phyloP scores from a whole-genome alignment of 345 rosid genomes.

The Brassica juncea region DNA sequence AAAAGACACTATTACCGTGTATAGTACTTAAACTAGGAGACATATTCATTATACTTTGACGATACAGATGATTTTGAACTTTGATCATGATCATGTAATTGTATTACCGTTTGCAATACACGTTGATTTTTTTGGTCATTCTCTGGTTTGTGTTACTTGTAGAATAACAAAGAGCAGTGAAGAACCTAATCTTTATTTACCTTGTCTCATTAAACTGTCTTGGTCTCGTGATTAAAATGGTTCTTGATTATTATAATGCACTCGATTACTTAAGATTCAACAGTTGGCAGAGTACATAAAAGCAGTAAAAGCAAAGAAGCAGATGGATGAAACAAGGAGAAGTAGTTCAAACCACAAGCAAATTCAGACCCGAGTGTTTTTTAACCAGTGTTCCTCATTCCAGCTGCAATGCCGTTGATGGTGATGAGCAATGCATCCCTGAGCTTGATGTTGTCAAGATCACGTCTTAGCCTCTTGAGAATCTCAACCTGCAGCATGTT shows the following conservation, averaged over 20 bases:
- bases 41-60: background rate
- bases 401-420: slow-evolving; percentile 93
- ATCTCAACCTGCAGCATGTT: slow-evolving; percentile 90
- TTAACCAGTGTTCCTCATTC: slow-evolving; percentile 89
- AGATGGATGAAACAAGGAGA: background rate
- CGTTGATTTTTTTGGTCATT: slow-evolving; percentile 22
- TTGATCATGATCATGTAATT: slow-evolving; percentile 4
- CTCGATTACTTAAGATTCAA: slow-evolving; percentile 7
- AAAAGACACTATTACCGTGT: slow-evolving; percentile 14
- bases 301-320: slow-evolving; percentile 1
- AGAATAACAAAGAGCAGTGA: background rate
- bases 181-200: slow-evolving; percentile 3
- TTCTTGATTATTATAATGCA: slow-evolving; percentile 1
- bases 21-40: slow-evolving; percentile 26
- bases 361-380: background rate
- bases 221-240: background rate
- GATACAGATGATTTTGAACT: slow-evolving; percentile 22
- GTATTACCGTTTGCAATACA: background rate
- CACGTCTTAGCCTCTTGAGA: slow-evolving; percentile 80
- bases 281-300: background rate
- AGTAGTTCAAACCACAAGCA: slow-evolving; percentile 16
- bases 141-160: background rate
- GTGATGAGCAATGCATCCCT: slow-evolving; percentile 93
- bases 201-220: background rate
- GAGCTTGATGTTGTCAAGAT: slow-evolving; percentile 74